Evolutionary conservation across 768 basidiomycete genomes (phyloP), one percentile per base, ranked within the genome.

Genomic region (Amanita brunnescens): DNA sequence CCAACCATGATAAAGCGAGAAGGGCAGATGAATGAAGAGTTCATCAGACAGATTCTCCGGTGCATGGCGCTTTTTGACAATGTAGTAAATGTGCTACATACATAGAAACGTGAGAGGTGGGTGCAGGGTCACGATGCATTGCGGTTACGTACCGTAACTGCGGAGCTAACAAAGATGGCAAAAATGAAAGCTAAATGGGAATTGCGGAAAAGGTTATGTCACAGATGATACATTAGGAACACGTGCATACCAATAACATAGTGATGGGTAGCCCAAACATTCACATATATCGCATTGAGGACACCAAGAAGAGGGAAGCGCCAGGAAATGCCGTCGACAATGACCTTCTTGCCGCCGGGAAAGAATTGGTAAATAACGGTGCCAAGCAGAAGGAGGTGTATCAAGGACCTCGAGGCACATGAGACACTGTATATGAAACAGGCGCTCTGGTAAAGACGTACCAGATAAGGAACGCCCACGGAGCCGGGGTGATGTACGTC

Each of bases 1-100:
- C 88, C 89, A 91, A 33, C 92, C 94, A 61, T 96, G 92, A 70
- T 87, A 96, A 43, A 97, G 81, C 2, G 89, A 93, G 79, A 98
- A 97, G 2, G 96, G 96, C 14, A 96, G 82, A 66, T 97, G 93
- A 39, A 97, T 77, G 55, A 95, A 93, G 55, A 94, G 64, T 67
- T 96, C 93, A 55, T 95, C 92, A 18, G 74, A 73, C 39, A 76
- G 57, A 54, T 63, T 77, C 59, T 86, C 75, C 23, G 88, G 69
- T 23, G 75, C 65, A 64, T 92, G 83, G 55, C 81, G 78, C 68
- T 92, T 91, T 77, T 95, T 94, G 63, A 97, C 85, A 53, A 89
- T 72, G 64, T 94, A 97, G 72, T 98, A 96, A 65, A 95, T 89
- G 67, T 94, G 91, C 77, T 85, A 62, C n/a, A n/a, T n/a, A n/a